Percentiles rank a stretch among this genome's conserved stretches.
phyloP scores from a whole-genome alignment of 768 basidiomycete species.

The Lentinus tigrinus region DNA sequence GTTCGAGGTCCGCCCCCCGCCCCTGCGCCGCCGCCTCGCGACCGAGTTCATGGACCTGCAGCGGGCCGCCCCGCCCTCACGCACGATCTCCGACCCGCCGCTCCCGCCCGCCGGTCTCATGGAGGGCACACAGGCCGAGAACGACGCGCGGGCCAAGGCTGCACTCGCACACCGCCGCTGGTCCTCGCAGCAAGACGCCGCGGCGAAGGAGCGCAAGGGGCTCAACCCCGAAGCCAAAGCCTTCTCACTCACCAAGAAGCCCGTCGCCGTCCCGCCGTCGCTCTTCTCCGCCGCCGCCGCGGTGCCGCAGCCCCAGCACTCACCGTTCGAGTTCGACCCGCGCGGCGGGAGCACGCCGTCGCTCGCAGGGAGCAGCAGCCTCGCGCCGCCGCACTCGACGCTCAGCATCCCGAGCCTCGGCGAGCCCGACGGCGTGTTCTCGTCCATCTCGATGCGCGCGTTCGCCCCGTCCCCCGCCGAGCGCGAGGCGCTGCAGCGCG shows the following conservation, averaged over 20 bases:
- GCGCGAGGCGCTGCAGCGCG: conserved; percentile 80
- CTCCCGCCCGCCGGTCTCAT: conserved; percentile 6
- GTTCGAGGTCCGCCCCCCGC: conserved; percentile 43
- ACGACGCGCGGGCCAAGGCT: conserved; percentile 28
- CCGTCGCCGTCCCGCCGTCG: conserved; percentile 18
- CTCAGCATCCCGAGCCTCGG: conserved; percentile 25
- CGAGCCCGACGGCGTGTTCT: conserved; percentile 31
- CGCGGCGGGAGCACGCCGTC: conserved; percentile 14
- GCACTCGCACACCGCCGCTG: conserved; percentile 42
- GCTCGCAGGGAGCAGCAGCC: conserved; percentile 17
- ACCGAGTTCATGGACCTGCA: conserved; percentile 25
- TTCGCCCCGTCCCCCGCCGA: conserved; percentile 89
- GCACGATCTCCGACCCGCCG: conserved; percentile 23
- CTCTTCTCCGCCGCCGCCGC: conserved; percentile 13
- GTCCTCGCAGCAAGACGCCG: conserved; percentile 44
- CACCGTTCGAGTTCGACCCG: conserved; percentile 25
- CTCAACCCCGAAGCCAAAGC: conserved; percentile 87
- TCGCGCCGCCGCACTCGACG: conserved; percentile 21
- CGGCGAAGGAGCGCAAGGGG: conserved; percentile 58
- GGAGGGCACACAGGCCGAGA: conserved; percentile 12
- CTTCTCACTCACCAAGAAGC: conserved; percentile 47
- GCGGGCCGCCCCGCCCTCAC: conserved; percentile 19
- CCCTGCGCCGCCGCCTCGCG: conserved; percentile 29
- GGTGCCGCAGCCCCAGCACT: not conserved
- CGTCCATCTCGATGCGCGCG: conserved; percentile 56